Evolutionary conservation across 192 early-diverging fungal species (phyloP).

Genomic region (Coemansia sp.): DNA sequence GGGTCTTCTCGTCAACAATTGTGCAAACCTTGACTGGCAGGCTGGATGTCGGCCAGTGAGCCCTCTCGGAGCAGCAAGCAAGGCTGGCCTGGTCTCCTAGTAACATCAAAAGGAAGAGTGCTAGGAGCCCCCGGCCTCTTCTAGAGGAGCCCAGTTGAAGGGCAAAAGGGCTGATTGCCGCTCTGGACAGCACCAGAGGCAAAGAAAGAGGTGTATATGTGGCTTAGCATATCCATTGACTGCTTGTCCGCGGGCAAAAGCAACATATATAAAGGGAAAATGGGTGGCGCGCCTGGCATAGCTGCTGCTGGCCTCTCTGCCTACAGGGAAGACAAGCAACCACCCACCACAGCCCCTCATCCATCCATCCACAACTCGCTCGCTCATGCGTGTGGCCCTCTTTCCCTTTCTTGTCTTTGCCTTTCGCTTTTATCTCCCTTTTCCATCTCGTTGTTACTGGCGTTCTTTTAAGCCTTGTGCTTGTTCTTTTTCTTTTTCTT

Average conservation of each 20-base stretch:
- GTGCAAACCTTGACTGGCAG: not conserved
- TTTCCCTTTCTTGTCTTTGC: not conserved
- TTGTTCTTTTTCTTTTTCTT: not conserved
- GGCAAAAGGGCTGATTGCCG: not conserved
- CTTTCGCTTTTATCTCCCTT: conserved; percentile 4
- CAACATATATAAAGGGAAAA: conserved; percentile 2
- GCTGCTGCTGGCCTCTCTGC: not conserved
- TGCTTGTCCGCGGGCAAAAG: not conserved
- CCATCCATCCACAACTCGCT: not conserved
- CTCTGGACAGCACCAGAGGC: not conserved
- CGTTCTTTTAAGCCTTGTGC: not conserved
- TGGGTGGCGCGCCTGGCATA: not conserved
- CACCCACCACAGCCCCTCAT: not conserved
- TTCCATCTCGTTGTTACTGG: not conserved
- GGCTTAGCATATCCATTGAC: not conserved
- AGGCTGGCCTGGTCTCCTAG: not conserved
- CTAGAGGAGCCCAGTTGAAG: not conserved
- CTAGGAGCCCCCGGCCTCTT: not conserved
- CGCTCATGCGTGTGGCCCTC: not conserved
- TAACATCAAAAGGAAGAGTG: not conserved
- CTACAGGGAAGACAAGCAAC: not conserved
- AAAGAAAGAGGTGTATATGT: not conserved
- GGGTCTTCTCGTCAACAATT: not conserved
- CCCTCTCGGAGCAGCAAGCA: not conserved
- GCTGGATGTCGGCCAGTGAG: not conserved